Conservation (phyloP, 495 filamentous ascomycete genomes). For the Aspergillus olivimuriae region DNA sequence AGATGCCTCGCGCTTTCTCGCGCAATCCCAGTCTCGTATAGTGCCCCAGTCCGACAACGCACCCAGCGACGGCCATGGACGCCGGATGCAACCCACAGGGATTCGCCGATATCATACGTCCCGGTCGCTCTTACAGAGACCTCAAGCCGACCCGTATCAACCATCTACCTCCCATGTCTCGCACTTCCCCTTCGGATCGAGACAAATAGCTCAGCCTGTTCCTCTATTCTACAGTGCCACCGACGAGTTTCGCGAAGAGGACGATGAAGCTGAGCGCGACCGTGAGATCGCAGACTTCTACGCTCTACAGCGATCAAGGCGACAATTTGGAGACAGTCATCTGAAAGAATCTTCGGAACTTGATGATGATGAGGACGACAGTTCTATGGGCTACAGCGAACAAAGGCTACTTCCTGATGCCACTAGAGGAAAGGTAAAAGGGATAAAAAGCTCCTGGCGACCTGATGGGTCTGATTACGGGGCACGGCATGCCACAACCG, state of each 20-base stretch:
- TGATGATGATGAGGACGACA: slow-evolving; percentile 66
- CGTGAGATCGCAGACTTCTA: slow-evolving; percentile 90
- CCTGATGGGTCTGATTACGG: slow-evolving; percentile 30
- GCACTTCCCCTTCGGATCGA: slow-evolving; percentile 70
- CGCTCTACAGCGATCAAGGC: slow-evolving; percentile 79
- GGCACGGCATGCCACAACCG: slow-evolving; percentile 18
- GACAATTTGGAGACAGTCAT: slow-evolving; percentile 75
- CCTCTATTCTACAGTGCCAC: slow-evolving; percentile 88
- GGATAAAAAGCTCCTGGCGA: slow-evolving; percentile 49
- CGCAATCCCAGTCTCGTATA: slow-evolving; percentile 91
- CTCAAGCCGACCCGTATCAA: slow-evolving; percentile 66
- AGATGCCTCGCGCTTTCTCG: slow-evolving; percentile 97
- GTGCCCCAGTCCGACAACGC: slow-evolving; percentile 56
- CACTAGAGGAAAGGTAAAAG: slow-evolving; percentile 30
- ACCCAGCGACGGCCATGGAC: slow-evolving; percentile 44
- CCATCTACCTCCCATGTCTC: slow-evolving; percentile 59
- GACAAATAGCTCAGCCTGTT: slow-evolving; percentile 63
- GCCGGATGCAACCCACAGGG: slow-evolving; percentile 34
- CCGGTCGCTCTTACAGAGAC: slow-evolving; percentile 45
- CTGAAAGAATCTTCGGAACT: slow-evolving; percentile 76
- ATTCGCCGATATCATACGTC: slow-evolving; percentile 42
- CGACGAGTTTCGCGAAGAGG: slow-evolving; percentile 78
- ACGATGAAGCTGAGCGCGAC: slow-evolving; percentile 85
- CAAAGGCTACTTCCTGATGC: slow-evolving; percentile 29
- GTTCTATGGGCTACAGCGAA: slow-evolving; percentile 52